phyloP scores from a whole-genome alignment of 805 yeast genomes.

The Schwanniomyces occidentalis region DNA sequence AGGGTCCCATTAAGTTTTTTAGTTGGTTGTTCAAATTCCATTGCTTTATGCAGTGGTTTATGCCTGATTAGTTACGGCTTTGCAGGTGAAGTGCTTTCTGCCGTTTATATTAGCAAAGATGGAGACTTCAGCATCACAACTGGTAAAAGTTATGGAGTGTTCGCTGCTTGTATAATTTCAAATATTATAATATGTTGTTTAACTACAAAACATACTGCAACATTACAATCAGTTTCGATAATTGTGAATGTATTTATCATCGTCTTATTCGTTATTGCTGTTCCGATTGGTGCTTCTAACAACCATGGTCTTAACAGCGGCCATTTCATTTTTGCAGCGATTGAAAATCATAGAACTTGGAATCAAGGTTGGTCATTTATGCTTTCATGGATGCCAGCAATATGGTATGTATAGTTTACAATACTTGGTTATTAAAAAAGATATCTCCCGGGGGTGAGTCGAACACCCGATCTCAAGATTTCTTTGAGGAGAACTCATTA shows the following conservation, averaged over 20 bases:
- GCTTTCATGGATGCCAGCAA: slow-evolving; percentile 62
- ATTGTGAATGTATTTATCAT: slow-evolving; percentile 53
- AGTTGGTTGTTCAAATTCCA: slow-evolving; percentile 66
- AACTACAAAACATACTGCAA: slow-evolving; percentile 57
- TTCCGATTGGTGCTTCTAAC: slow-evolving; percentile 57
- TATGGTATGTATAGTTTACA: too few relatives aligned
- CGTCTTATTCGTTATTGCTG: slow-evolving; percentile 56
- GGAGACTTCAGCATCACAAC: slow-evolving; percentile 56
- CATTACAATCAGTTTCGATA: slow-evolving; percentile 61
- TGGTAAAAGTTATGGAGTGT: slow-evolving; percentile 62
- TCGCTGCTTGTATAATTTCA: slow-evolving; percentile 56
- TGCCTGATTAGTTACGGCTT: slow-evolving; percentile 73
- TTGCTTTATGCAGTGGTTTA: slow-evolving; percentile 65
- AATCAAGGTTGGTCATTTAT: slow-evolving; percentile 43
- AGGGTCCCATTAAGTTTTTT: slow-evolving; percentile 58
- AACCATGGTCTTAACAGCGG: slow-evolving; percentile 23
- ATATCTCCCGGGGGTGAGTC: slow-evolving; percentile 50
- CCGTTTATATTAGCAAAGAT: slow-evolving; percentile 54
- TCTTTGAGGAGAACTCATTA: slow-evolving; percentile 35
- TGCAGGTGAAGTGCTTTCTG: slow-evolving; percentile 57
- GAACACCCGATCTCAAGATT: slow-evolving; percentile 52
- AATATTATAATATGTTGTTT: slow-evolving; percentile 55
- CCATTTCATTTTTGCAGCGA: slow-evolving; percentile 54
- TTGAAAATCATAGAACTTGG: slow-evolving; percentile 55
- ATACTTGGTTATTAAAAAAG: too few relatives aligned